Evolutionary conservation across 805 yeast species (phyloP).

Genomic region (Lipomyces orientalis): DNA sequence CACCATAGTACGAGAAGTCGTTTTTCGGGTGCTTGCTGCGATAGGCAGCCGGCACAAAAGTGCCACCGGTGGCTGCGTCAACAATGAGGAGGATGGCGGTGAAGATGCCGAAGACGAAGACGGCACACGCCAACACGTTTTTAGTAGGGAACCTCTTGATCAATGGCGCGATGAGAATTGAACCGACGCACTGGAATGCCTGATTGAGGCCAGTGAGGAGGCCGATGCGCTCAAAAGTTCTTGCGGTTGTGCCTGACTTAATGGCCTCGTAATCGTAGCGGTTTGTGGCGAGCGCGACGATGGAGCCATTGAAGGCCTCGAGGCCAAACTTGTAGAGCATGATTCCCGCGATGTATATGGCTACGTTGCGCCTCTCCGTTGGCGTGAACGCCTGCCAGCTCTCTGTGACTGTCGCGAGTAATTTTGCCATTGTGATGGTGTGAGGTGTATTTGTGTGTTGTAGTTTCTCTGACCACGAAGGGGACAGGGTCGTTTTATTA

Average conservation of each 20-base stretch:
- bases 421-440: neutral
- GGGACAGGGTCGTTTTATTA: no score
- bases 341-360: neutral
- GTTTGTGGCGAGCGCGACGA: slow-evolving; percentile 3
- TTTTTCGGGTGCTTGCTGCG: neutral
- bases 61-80: neutral
- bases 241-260: neutral
- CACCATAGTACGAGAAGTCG: neutral
- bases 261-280: neutral
- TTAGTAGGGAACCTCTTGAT: neutral
- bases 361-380: neutral
- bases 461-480: no score
- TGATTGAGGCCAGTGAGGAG: neutral
- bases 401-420: neutral
- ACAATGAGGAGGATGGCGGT: neutral
- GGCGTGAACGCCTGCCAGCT: neutral
- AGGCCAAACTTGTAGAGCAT: neutral
- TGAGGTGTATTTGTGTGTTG: no score
- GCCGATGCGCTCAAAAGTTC: neutral
- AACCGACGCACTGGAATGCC: neutral
- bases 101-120: neutral
- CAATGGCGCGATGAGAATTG: neutral
- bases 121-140: neutral
- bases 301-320: neutral
- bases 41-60: neutral